phyloP scores from a whole-genome alignment of 305 asterid genomes.

The Fraxinus sp. region DNA sequence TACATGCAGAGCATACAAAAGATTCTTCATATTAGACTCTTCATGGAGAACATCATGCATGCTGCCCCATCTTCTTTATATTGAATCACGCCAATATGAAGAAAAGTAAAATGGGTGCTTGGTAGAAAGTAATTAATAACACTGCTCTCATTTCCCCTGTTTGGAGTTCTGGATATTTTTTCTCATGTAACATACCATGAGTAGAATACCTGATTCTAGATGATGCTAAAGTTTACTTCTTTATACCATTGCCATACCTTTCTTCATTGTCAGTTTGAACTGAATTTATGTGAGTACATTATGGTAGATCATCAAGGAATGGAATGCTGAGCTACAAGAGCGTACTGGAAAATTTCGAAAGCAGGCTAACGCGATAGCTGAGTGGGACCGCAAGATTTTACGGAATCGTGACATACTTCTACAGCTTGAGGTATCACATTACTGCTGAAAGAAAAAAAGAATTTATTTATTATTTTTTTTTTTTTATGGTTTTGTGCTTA shows the following conservation, averaged over 20 bases:
- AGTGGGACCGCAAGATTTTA: conserved; percentile 89
- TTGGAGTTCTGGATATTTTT: background rate
- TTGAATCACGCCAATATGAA: background rate
- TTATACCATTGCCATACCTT: background rate
- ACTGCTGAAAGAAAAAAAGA: background rate
- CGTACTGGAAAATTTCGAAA: conserved; percentile 83
- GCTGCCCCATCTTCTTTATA: background rate
- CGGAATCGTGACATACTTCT: conserved; percentile 93
- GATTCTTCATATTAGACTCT: background rate
- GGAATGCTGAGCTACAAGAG: conserved; percentile 94
- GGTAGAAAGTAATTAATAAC: background rate
- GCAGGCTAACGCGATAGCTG: conserved; percentile 94
- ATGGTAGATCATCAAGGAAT: conserved; percentile 87
- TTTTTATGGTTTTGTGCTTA: conserved; percentile 1
- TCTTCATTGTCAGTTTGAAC: conserved; percentile 10
- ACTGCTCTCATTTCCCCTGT: background rate
- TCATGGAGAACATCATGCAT: background rate
- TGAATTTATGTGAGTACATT: conserved; percentile 18
- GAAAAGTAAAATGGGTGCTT: background rate
- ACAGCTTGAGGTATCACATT: conserved; percentile 69
- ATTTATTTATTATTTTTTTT: background rate
- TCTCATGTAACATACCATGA: background rate
- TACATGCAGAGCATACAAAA: background rate
- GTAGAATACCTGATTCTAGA: conserved; percentile 6
- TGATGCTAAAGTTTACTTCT: conserved; percentile 10